A percentile compares a stretch with the other conserved stretches of the same genome.
These are phyloP conservation scores for Colletotrichum karsti DNA, from an alignment of 2,329 filamentous ascomycete genomes.

Conservation along the genomic window DNA sequence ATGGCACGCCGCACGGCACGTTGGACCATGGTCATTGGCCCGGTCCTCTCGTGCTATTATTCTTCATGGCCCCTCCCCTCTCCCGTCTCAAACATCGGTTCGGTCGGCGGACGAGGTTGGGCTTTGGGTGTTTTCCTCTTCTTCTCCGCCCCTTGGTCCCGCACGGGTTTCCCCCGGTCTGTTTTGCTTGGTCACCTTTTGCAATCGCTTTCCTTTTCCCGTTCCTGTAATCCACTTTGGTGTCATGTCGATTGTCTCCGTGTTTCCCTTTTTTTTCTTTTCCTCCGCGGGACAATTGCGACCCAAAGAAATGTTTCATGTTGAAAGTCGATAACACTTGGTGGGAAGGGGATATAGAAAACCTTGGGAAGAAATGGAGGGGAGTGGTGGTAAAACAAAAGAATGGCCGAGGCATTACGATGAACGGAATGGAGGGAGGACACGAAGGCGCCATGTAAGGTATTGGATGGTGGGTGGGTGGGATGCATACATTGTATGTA, in stretches of 20 bases:
- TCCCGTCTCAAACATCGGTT: not conserved
- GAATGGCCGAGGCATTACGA: not conserved
- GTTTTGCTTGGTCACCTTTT: not conserved
- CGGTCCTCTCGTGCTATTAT: not conserved
- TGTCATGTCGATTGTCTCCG: not conserved
- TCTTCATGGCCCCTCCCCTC: not conserved
- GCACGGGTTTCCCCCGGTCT: not conserved
- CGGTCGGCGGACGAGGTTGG: not conserved
- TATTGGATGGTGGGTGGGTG: not conserved
- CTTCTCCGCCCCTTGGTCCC: not conserved
- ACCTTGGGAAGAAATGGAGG: not conserved
- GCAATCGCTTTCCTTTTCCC: not conserved
- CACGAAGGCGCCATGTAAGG: not conserved
- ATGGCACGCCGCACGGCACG: slow-evolving; percentile 1
- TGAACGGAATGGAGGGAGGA: not conserved
- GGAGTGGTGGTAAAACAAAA: not conserved
- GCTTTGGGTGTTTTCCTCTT: not conserved
- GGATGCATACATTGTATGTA: not conserved
- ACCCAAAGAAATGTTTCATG: not conserved
- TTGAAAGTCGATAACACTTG: not conserved
- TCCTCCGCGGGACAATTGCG: not conserved
- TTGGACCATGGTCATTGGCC: not conserved
- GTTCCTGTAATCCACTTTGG: not conserved
- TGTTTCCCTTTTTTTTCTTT: not conserved
- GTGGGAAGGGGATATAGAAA: not conserved